phyloP scores from a whole-genome alignment of 2,329 filamentous ascomycete genomes.

The Pseudocercospora vitis region DNA sequence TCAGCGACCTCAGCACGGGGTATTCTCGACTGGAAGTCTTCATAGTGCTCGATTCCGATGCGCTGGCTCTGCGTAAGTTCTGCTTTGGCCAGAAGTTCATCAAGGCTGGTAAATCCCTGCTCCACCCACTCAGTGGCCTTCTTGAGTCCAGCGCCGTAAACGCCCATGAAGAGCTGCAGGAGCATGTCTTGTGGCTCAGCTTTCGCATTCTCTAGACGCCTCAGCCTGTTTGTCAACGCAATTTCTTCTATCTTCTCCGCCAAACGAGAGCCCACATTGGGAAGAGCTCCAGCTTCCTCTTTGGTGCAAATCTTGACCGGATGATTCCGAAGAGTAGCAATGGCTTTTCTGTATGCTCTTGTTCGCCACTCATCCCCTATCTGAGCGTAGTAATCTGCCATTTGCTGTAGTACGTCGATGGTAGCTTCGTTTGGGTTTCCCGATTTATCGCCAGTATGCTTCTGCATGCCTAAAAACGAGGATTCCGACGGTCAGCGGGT shows the following conservation, averaged over 20 bases:
- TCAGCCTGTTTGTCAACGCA: slow-evolving; percentile 68
- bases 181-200: slow-evolving; percentile 65
- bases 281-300: slow-evolving; percentile 66
- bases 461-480: too few relatives aligned
- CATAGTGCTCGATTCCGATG: slow-evolving; percentile 75
- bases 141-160: slow-evolving; percentile 73
- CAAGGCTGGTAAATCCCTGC: slow-evolving; percentile 70
- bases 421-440: slow-evolving; percentile 72
- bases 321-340: slow-evolving; percentile 70
- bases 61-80: slow-evolving; percentile 68
- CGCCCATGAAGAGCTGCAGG: slow-evolving; percentile 68
- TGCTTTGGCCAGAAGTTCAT: slow-evolving; percentile 65
- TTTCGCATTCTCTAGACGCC: slow-evolving; percentile 68
- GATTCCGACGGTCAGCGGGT: too few relatives aligned
- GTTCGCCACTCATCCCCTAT: slow-evolving; percentile 76
- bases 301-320: slow-evolving; percentile 63
- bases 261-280: slow-evolving; percentile 68
- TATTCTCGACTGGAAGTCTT: slow-evolving; percentile 77
- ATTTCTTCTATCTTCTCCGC: slow-evolving; percentile 91
- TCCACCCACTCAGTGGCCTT: slow-evolving; percentile 75
- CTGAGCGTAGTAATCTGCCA: slow-evolving; percentile 74
- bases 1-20: slow-evolving; percentile 72
- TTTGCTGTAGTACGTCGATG: slow-evolving; percentile 73
- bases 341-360: slow-evolving; percentile 73
- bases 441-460: slow-evolving; percentile 46